A percentile compares a stretch with the other conserved stretches of the same genome.
These are phyloP conservation scores for Castanea crenata DNA, from an alignment of 306 rosid genomes.

Conservation along the genomic window DNA sequence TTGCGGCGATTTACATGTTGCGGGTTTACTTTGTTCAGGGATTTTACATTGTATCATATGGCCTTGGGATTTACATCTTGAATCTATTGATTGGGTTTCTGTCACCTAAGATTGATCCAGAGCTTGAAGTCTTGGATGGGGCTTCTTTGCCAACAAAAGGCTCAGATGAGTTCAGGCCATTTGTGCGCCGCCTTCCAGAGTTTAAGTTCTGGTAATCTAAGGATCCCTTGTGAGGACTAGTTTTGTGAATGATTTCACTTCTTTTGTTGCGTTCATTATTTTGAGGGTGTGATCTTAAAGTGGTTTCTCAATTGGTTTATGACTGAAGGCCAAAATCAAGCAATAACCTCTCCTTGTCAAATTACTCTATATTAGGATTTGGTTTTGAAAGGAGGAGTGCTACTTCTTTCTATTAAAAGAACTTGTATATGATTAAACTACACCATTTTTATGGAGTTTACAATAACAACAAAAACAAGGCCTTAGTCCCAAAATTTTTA, in stretches of 20 bases:
- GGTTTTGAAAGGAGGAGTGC: background rate
- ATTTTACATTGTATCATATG: constrained; percentile 61
- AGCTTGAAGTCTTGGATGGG: constrained; percentile 60
- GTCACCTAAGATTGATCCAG: constrained; percentile 69
- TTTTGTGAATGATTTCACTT: background rate
- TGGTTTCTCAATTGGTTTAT: background rate
- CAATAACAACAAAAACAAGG: too few relatives aligned
- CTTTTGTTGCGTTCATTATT: background rate
- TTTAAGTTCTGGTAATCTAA: constrained; percentile 65
- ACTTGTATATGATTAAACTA: background rate
- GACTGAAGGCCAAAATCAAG: background rate
- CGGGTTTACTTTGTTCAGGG: constrained; percentile 61
- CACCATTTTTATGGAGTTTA: background rate
- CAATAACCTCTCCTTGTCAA: background rate
- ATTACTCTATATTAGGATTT: background rate
- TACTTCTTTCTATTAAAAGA: background rate
- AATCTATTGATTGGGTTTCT: constrained; percentile 69
- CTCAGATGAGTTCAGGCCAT: constrained; percentile 69
- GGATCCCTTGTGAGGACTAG: background rate
- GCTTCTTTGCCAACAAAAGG: constrained; percentile 62
- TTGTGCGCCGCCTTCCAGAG: constrained; percentile 76
- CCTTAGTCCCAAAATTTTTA: background rate
- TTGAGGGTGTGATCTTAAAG: background rate
- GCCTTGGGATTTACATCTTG: constrained; percentile 57
- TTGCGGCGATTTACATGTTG: constrained; percentile 40